These are phyloP conservation scores for Aspergillus bombycis DNA, from an alignment of 2,329 filamentous ascomycete species.

Conservation along the genomic window DNA sequence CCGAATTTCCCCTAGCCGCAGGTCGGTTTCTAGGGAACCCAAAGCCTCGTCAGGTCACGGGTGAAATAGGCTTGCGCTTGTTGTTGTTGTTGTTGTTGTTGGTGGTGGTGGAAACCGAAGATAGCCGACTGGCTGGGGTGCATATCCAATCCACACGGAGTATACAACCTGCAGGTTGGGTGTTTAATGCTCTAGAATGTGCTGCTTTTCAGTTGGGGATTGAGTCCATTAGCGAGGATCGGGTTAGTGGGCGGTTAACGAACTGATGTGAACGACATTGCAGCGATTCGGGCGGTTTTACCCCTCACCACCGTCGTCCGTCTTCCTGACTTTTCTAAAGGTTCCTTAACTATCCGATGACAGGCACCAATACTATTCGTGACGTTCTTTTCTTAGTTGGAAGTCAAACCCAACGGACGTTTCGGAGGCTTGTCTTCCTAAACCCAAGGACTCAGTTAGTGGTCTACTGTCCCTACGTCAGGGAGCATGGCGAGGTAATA, in stretches of 20 bases:
- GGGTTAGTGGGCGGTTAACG: neutral
- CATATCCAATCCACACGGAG: neutral
- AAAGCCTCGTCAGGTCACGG: neutral
- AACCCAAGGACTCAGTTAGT: neutral
- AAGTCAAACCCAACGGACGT: neutral
- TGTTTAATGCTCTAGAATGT: neutral
- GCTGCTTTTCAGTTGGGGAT: neutral
- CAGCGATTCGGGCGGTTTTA: neutral
- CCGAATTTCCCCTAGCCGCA: conserved; percentile 3
- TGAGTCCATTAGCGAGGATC: neutral
- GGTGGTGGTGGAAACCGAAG: neutral
- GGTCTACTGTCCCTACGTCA: neutral
- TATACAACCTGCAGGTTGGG: neutral
- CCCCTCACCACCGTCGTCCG: neutral
- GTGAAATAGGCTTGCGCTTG: neutral
- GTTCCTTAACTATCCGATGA: neutral
- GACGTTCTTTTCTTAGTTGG: neutral
- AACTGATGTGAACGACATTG: neutral
- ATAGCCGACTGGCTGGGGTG: neutral
- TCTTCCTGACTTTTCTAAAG: neutral
- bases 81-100: too few species aligned
- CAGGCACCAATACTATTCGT: neutral
- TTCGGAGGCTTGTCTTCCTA: neutral
- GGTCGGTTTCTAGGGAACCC: neutral
- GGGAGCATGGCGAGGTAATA: neutral